Evolutionary conservation across 192 early-diverging fungal species (phyloP).

Genomic region (Linnemannia hyalina): DNA sequence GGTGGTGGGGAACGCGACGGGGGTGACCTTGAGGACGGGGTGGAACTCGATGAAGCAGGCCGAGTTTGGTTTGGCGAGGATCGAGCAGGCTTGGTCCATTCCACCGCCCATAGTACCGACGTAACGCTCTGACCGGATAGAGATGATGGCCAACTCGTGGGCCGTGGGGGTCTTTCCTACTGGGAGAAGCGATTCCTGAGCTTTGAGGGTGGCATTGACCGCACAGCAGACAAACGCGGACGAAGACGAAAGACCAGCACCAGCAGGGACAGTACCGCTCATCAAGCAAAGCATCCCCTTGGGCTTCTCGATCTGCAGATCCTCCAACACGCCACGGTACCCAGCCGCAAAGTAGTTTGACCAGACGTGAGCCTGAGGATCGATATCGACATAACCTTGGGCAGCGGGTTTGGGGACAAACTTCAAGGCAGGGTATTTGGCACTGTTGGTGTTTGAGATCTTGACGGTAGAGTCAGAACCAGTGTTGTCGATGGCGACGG

Average conservation of each 20-base stretch:
- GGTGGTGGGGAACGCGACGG: constrained; percentile 73
- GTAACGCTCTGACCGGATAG: constrained; percentile 87
- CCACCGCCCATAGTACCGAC: constrained; percentile 83
- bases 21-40: constrained; percentile 74
- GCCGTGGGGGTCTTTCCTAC: constrained; percentile 32
- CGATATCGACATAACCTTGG: constrained; percentile 76
- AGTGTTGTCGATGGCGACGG: constrained; percentile 57
- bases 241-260: constrained; percentile 88
- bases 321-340: constrained; percentile 80
- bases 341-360: constrained; percentile 95
- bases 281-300: constrained; percentile 79
- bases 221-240: constrained; percentile 88
- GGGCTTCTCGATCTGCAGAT: constrained; percentile 55
- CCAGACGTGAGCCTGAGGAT: constrained; percentile 75
- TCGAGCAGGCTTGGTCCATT: constrained; percentile 94
- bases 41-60: constrained; percentile 87
- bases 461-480: constrained; percentile 50
- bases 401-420: constrained; percentile 62
- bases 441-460: constrained; percentile 66
- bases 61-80: constrained; percentile 77
- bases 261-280: constrained; percentile 85
- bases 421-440: constrained; percentile 63
- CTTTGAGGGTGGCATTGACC: constrained; percentile 74
- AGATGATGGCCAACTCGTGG: constrained; percentile 73
- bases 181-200: constrained; percentile 59